Evolutionary conservation across 2,329 filamentous ascomycete genomes (phyloP), one percentile per base, ranked within the genome.

Genomic region (Colletotrichum nymphaeae): DNA sequence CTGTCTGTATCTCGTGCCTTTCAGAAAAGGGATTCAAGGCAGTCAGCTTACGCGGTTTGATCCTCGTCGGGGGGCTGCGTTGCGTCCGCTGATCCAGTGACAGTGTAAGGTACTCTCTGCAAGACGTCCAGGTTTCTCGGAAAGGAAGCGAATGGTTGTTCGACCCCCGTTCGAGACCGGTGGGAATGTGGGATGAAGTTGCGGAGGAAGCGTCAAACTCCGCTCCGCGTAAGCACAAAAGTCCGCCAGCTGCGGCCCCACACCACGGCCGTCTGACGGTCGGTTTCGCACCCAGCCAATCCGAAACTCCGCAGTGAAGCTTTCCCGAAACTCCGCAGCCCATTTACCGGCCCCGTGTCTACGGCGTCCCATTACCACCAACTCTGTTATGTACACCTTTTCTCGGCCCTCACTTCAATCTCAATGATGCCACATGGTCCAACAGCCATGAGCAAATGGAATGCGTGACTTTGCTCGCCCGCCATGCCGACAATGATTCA

Each of bases 181-280:
- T 52, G 53, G 30, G 30, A 5, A 66, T 67, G 14, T 42, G 66
- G 66, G 9, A 24, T 28, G 49, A 64, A 26, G 70, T 72, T 49
- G 66, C 56, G 30, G 30, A 12, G 58, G 26, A 62, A 26, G 46
- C 32, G 26, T 63, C 58, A 72, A 72, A 72, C 65, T 72, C 65
- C 65, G 69, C 65, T 26, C 63, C 63, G 63, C 30, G 46, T 64
- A 35, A 67, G 35, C 53, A 32, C 42, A 42, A 58, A 72, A 73
- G 24, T 73, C 71, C 67, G 71, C 62, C n/a, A 22, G 46, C 56
- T 52, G 67, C 71, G 71, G 71, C 71, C 67, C 71, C 67, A 62
- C 67, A 42, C 26, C 62, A 49, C 53, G 35, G 5, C 22, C 26
- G 52, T 55, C 56, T 9, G 56, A 28, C 30, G 11, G 26, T 22